These are phyloP conservation scores for Dioscorea cayenensis DNA, from an alignment of 116 monocot species.

Conservation along the genomic window DNA sequence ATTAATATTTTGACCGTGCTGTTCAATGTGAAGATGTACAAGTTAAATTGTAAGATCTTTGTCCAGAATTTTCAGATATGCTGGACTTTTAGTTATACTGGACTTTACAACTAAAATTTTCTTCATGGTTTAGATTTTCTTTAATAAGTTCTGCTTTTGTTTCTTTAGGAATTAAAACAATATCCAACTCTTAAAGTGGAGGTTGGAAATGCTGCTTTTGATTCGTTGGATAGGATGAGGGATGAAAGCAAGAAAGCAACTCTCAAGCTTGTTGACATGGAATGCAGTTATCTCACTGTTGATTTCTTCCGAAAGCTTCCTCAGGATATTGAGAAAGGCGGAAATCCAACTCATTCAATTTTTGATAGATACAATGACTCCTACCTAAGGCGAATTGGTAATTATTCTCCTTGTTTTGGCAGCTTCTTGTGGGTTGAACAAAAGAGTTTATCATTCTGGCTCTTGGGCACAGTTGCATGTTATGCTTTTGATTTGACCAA, in stretches of 20 bases:
- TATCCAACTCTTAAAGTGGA: slow-evolving; percentile 50
- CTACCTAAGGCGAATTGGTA: slow-evolving; percentile 55
- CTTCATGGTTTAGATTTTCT: too few relatives aligned
- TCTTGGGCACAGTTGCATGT: too few relatives aligned
- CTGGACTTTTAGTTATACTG: too few relatives aligned
- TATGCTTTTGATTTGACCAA: too few relatives aligned
- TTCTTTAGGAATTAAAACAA: slow-evolving; percentile 48
- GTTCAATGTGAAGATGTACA: too few relatives aligned
- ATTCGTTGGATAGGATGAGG: slow-evolving; percentile 54
- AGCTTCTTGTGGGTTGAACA: neutral
- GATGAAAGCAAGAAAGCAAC: slow-evolving; percentile 66
- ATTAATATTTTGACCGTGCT: too few relatives aligned
- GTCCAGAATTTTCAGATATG: too few relatives aligned
- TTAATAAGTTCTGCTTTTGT: neutral
- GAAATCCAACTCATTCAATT: slow-evolving; percentile 55
- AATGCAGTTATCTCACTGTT: slow-evolving; percentile 51
- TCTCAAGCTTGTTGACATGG: slow-evolving; percentile 57
- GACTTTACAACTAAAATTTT: too few relatives aligned
- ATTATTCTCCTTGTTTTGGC: neutral
- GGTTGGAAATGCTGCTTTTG: slow-evolving; percentile 49
- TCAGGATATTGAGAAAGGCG: slow-evolving; percentile 59
- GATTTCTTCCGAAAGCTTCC: slow-evolving; percentile 69
- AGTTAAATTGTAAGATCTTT: too few relatives aligned
- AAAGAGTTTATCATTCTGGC: too few relatives aligned
- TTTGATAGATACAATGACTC: slow-evolving; percentile 65